Evolutionary conservation across 78 protist species (phyloP).

Genomic region (Planoprotostelium fungivorum): DNA sequence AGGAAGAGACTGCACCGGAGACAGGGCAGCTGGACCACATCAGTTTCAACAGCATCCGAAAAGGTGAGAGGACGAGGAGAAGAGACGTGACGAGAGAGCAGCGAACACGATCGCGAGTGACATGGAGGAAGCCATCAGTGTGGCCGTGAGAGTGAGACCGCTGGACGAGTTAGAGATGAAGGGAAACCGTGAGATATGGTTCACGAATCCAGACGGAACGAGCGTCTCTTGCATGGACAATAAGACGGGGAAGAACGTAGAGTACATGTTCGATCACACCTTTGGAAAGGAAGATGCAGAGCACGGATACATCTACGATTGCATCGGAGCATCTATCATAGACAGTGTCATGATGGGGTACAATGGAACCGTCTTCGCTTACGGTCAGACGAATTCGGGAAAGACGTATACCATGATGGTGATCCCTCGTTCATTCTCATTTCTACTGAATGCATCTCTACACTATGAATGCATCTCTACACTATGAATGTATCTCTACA

Average conservation of each 20-base stretch:
- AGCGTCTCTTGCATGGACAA: neutral
- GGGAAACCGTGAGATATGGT: neutral
- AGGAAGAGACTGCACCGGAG: no score
- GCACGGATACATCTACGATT: neutral
- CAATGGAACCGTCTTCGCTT: slow-evolving; percentile 68
- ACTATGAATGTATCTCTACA: no score
- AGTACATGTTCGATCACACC: neutral
- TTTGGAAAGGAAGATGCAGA: neutral
- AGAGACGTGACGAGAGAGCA: no score
- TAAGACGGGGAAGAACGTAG: neutral
- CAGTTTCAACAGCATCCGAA: no score
- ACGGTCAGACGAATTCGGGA: slow-evolving; percentile 68
- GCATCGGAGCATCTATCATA: slow-evolving; percentile 4
- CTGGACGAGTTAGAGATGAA: neutral
- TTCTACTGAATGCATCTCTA: no score
- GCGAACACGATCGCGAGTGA: neutral
- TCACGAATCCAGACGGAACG: neutral
- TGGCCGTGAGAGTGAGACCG: neutral
- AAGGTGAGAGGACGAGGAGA: no score
- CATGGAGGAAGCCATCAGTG: neutral
- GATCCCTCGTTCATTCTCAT: neutral
- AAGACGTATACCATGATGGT: slow-evolving; percentile 55
- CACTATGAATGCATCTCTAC: no score
- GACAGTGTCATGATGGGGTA: slow-evolving; percentile 33
- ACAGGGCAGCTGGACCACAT: no score